Conservation (phyloP, 805 yeast genomes). For the Kuraishia molischiana region DNA sequence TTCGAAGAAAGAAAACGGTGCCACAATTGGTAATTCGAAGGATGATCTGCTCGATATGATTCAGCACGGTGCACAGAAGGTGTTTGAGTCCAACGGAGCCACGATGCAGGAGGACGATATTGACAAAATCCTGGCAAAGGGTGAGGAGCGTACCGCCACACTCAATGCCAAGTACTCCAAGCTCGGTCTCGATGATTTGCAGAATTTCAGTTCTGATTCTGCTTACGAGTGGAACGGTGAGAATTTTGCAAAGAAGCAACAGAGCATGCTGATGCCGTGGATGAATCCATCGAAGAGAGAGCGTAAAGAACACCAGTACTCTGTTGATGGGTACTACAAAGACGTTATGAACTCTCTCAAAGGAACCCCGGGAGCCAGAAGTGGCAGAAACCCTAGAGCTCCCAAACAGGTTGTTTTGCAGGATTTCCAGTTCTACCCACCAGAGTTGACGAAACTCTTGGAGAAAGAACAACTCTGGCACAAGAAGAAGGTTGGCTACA, state of each 20-base stretch:
- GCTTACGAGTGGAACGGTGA: slow-evolving; percentile 98
- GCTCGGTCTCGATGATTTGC: slow-evolving; percentile 87
- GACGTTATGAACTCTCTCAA: slow-evolving; percentile 29
- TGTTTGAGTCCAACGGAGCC: slow-evolving; percentile 43
- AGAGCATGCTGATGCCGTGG: slow-evolving; percentile 43
- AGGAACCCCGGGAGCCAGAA: slow-evolving; percentile 28
- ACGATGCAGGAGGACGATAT: slow-evolving; percentile 53
- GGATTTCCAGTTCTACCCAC: slow-evolving; percentile 68
- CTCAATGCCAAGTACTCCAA: slow-evolving; percentile 76
- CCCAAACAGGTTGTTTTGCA: slow-evolving; percentile 58
- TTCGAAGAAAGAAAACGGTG: slow-evolving; percentile 25
- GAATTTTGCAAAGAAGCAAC: slow-evolving; percentile 54
- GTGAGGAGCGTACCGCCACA: slow-evolving; percentile 72
- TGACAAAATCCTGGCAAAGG: slow-evolving; percentile 70
- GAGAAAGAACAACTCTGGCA: slow-evolving; percentile 58
- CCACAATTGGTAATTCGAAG: slow-evolving; percentile 46
- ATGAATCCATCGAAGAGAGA: slow-evolving; percentile 70
- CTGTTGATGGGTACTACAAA: slow-evolving; percentile 66
- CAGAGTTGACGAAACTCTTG: slow-evolving; percentile 38
- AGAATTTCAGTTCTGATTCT: slow-evolving; percentile 80
- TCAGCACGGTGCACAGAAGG: slow-evolving; percentile 91
- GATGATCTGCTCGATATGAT: slow-evolving; percentile 92
- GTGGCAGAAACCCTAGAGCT: slow-evolving; percentile 31
- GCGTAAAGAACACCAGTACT: slow-evolving; percentile 69
- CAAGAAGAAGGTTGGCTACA: slow-evolving; percentile 49